Conservation (phyloP, 495 filamentous ascomycete genomes). For the Amniculicola lignicola region DNA sequence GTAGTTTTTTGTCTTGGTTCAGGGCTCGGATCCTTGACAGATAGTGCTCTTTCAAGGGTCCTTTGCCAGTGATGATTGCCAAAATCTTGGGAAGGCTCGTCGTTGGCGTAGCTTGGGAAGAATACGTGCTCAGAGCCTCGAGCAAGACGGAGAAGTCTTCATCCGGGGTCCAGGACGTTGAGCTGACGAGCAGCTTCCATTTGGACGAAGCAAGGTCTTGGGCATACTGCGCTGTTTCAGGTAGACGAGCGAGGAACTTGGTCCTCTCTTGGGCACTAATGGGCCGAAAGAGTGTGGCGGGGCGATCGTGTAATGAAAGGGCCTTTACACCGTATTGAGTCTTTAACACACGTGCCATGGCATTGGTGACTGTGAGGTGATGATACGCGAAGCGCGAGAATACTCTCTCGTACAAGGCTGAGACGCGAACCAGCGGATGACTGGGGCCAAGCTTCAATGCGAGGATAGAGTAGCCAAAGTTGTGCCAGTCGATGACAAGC, state of each 20-base stretch:
- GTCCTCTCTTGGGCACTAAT: conserved; percentile 52
- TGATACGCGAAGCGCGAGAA: conserved; percentile 66
- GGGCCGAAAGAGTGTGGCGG: conserved; percentile 75
- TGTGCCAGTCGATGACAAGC: conserved; percentile 97
- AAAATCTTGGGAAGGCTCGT: conserved; percentile 59
- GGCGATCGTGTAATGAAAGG: conserved; percentile 79
- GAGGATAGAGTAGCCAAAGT: conserved; percentile 96
- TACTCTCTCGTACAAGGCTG: conserved; percentile 69
- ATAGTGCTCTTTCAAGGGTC: conserved; percentile 77
- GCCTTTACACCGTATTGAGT: conserved; percentile 57
- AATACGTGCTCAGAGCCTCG: conserved; percentile 74
- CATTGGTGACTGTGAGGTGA: conserved; percentile 83
- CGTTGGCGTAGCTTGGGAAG: conserved; percentile 40
- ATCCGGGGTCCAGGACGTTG: conserved; percentile 94
- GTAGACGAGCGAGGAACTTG: conserved; percentile 58
- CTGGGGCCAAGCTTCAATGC: conserved; percentile 57
- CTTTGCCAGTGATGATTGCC: conserved; percentile 92
- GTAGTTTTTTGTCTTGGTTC: conserved; percentile 56
- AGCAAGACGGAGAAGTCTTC: conserved; percentile 92
- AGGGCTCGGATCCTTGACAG: conserved; percentile 59
- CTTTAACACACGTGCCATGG: conserved; percentile 74
- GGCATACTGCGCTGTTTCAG: conserved; percentile 57
- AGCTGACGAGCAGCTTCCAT: conserved; percentile 71
- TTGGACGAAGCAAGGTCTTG: conserved; percentile 53
- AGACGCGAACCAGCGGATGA: conserved; percentile 74